A percentile compares a stretch with the other conserved stretches of the same genome.
phyloP scores from a whole-genome alignment of 768 basidiomycete genomes.

The Trametes coccinea region DNA sequence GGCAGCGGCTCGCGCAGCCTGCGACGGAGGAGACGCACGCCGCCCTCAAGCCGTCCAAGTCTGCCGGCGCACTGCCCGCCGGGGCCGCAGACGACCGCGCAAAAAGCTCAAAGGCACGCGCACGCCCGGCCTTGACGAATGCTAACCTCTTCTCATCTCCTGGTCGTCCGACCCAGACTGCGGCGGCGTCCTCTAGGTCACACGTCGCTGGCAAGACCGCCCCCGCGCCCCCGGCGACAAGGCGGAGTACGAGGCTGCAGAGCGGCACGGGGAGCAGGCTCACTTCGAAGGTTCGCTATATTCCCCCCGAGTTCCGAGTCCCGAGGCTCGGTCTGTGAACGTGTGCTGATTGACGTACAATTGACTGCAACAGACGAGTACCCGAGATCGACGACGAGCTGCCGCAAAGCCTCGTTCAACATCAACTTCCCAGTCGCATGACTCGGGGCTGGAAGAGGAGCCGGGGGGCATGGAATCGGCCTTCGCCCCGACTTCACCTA shows the following conservation, averaged over 20 bases:
- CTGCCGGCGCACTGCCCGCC: constrained; percentile 38
- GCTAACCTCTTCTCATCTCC: constrained; percentile 87
- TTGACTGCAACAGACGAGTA: constrained; percentile 30
- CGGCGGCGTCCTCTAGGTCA: constrained; percentile 61
- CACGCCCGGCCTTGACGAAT: constrained; percentile 84
- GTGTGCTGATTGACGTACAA: neutral
- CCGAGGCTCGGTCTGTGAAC: neutral
- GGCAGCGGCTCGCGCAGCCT: constrained; percentile 46
- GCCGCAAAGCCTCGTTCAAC: constrained; percentile 40
- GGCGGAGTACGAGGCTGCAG: constrained; percentile 75
- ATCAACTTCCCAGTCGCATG: constrained; percentile 61
- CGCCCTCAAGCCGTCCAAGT: constrained; percentile 54
- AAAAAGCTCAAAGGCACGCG: constrained; percentile 81
- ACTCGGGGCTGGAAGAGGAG: constrained; percentile 76
- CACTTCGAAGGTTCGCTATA: constrained; percentile 52
- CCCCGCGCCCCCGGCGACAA: constrained; percentile 46
- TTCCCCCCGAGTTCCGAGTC: neutral
- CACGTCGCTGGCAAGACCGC: constrained; percentile 40
- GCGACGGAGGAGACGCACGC: constrained; percentile 30
- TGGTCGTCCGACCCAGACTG: constrained; percentile 75
- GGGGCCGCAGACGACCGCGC: constrained; percentile 57
- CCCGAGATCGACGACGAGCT: neutral
- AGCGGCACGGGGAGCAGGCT: constrained; percentile 53
- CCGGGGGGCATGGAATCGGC: constrained; percentile 47
- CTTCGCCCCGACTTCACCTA: constrained; percentile 51